Conservation (phyloP, 176 grass and related monocot species). For the maize (Zea mays) region DNA sequence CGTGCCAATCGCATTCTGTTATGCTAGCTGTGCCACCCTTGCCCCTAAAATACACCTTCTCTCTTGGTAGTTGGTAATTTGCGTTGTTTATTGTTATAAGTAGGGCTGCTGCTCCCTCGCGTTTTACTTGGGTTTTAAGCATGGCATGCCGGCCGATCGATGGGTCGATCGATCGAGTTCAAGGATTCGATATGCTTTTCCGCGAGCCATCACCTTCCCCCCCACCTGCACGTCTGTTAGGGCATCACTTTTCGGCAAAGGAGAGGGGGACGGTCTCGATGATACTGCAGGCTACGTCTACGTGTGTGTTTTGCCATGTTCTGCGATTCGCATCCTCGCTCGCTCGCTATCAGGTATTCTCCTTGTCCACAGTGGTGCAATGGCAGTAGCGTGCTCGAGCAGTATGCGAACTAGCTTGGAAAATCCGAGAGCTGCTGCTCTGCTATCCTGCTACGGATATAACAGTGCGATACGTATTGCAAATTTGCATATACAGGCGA, state of each 20-base stretch:
- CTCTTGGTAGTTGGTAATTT: neutral
- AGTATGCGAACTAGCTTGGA: neutral
- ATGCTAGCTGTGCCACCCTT: conserved; percentile 5
- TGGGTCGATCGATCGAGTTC: conserved; percentile 10
- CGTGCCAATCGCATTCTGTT: conserved; percentile 39
- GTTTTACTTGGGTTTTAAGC: conserved; percentile 52
- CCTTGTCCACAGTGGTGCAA: neutral
- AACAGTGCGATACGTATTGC: too few relatives aligned
- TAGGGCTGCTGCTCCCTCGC: neutral
- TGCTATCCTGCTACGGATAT: too few relatives aligned
- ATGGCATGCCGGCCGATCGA: conserved; percentile 21
- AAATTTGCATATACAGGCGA: too few relatives aligned
- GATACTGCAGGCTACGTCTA: conserved; percentile 5
- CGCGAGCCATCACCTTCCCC: conserved; percentile 29
- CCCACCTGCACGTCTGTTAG: conserved; percentile 39
- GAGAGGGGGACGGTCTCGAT: conserved; percentile 23
- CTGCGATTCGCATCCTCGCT: neutral
- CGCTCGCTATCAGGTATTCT: neutral
- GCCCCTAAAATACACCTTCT: neutral
- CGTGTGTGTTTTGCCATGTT: conserved; percentile 31
- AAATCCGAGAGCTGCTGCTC: too few relatives aligned
- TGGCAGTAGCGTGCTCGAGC: neutral
- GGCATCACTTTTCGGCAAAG: conserved; percentile 48
- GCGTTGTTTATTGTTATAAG: neutral
- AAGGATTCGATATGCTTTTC: conserved; percentile 38